Base-by-base conservation (phyloP, 1,139 yeast genomes). In the Suhomyces guaymorum region DNA sequence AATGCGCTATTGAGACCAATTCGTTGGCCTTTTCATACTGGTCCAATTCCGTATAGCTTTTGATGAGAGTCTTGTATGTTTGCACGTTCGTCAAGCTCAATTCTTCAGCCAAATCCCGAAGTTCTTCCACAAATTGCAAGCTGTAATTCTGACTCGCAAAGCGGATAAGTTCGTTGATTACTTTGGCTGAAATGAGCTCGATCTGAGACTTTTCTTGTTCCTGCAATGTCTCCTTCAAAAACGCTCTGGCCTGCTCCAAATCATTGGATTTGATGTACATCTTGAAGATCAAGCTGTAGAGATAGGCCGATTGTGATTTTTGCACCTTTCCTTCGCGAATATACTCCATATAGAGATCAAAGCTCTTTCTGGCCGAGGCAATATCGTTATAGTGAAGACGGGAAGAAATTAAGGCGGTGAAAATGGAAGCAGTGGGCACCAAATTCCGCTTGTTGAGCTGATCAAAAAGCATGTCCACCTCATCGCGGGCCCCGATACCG, bases 381-480 rank as follows among this genome's bases (percentile, higher is more conserved):
- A 66, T 54, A 32, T 82, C 73, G 15, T 77, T 73, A 7, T 65
- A 52, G 25, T 63, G 63, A 11, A 76, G 58, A 35, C 74, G 60
- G 4, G 75, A 63, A 26, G 63, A 60, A 42, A 85, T 69, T 25
- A 84, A 49, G 0, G 81, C 67, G 18, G 66, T 63, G 32, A 73
- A 59, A 1, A 83, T 69, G 4, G 63, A 54, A 11, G 71, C 62
- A 5, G 68, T 66, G 1, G 88, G 85, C 4, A 43, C 46, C 46
- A 79, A 60, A 0, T 70, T 66, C 38, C 83, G 64, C 38, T 64
- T 58, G 10, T 63, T 37, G 30, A 76, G 56, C 43, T 75, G 79
- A 1, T 65, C 57, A 58, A 69, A 78, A 12, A 86, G 63, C 34
- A 63, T 61, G 25, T 78, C 73, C 9, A 82, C 74, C 41, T 79